phyloP scores from a whole-genome alignment of 257 asterid genomes.

The Thymus quinquecostatus region DNA sequence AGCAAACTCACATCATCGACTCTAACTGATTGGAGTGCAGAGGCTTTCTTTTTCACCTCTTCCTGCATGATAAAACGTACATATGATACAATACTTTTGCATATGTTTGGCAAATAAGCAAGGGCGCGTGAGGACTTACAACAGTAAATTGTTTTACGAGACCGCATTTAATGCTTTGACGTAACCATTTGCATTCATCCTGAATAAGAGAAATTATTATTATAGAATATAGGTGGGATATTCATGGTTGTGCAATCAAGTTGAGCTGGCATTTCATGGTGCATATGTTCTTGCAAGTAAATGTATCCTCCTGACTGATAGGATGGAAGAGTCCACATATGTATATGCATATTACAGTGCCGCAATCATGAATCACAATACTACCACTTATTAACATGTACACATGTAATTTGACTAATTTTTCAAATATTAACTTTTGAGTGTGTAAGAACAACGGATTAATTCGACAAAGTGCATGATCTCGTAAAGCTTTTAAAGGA shows the following conservation, averaged over 20 bases:
- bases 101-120: constrained; percentile 24
- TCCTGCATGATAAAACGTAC: constrained; percentile 45
- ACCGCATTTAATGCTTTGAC: constrained; percentile 67
- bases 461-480: not conserved
- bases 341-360: not conserved
- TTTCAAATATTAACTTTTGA: not conserved
- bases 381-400: not conserved
- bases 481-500: constrained; percentile 6
- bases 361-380: not conserved
- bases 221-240: constrained; percentile 1
- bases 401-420: not conserved
- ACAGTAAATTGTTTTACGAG: constrained; percentile 63
- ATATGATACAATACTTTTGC: constrained; percentile 9
- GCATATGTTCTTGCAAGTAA: constrained; percentile 15
- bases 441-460: not conserved
- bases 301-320: constrained; percentile 18
- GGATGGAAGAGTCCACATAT: not conserved
- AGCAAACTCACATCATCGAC: constrained; percentile 51
- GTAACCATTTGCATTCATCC: constrained; percentile 75
- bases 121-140: constrained; percentile 49
- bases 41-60: constrained; percentile 65
- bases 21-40: constrained; percentile 57
- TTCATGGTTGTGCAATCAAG: constrained; percentile 26
- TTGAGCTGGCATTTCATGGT: constrained; percentile 21
- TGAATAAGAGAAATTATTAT: constrained; percentile 38